Percentiles rank a stretch among this genome's conserved stretches.
Evolutionary conservation across 108 stramenopile species (phyloP).

Genomic region (Schizochytrium sp.): DNA sequence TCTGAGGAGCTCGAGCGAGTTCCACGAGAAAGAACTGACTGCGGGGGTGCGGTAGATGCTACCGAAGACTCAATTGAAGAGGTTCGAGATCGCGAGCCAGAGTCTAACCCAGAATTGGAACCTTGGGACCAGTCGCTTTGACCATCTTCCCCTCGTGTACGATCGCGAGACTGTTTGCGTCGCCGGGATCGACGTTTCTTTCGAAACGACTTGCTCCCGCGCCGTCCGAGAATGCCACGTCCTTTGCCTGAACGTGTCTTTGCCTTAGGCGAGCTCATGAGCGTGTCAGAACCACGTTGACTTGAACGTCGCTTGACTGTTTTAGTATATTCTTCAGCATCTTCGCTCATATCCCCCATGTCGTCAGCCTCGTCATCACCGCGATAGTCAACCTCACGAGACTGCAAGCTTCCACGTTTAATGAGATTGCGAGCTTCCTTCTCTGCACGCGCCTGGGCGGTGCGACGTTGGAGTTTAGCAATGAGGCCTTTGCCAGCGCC

Average conservation of each 20-base stretch:
- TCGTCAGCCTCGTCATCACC: conserved; percentile 24
- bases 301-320: background rate
- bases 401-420: background rate
- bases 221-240: background rate
- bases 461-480: background rate
- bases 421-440: background rate
- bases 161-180: no score
- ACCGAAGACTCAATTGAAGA: no score
- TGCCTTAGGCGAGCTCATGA: background rate
- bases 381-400: conserved; percentile 12
- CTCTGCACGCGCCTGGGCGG: background rate
- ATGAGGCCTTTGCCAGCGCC: background rate
- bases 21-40: background rate
- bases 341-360: background rate
- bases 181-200: background rate
- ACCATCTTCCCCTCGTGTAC: no score
- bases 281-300: background rate
- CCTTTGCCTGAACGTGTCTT: background rate
- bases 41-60: no score
- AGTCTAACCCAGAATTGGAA: no score
- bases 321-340: background rate
- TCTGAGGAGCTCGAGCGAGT: background rate
- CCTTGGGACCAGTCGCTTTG: no score
- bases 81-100: no score
- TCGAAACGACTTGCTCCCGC: conserved; percentile 6